phyloP scores from a whole-genome alignment of 257 asterid species.

The Fraxinus anomala region DNA sequence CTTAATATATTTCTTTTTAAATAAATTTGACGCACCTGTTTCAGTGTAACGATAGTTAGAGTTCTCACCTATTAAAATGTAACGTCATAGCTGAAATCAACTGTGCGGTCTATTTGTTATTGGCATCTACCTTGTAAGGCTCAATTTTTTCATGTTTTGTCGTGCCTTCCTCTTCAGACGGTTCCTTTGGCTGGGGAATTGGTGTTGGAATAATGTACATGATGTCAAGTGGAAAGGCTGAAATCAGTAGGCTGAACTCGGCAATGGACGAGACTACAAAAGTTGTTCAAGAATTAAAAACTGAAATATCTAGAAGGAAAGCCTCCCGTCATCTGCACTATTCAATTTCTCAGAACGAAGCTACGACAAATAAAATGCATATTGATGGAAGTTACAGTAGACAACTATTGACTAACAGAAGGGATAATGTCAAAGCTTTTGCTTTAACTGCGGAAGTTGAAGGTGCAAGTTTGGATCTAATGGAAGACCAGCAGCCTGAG shows the following conservation, averaged over 20 bases:
- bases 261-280: conserved; percentile 66
- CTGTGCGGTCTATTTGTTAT: neutral
- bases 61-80: too few species aligned
- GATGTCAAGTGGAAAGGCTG: conserved; percentile 76
- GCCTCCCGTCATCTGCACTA: conserved; percentile 17
- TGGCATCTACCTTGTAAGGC: neutral
- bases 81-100: too few species aligned
- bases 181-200: conserved; percentile 66
- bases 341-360: conserved; percentile 29
- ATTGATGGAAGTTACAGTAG: conserved; percentile 17
- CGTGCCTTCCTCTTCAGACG: conserved; percentile 39
- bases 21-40: too few species aligned
- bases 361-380: conserved; percentile 4
- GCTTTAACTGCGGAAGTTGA: conserved; percentile 38
- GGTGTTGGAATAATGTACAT: conserved; percentile 74
- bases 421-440: conserved; percentile 16
- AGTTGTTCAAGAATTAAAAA: conserved; percentile 61
- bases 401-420: conserved; percentile 15
- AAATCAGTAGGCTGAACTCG: conserved; percentile 49
- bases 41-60: too few species aligned
- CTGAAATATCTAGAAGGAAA: conserved; percentile 51
- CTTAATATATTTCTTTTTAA: too few species aligned
- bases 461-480: conserved; percentile 39
- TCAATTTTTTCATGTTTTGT: neutral
- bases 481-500: conserved; percentile 46